Percentiles rank a stretch among this genome's conserved stretches.
These are phyloP conservation scores for bread wheat (Triticum aestivum) DNA, from an alignment of 176 grass and related monocot species.

Conservation along the genomic window DNA sequence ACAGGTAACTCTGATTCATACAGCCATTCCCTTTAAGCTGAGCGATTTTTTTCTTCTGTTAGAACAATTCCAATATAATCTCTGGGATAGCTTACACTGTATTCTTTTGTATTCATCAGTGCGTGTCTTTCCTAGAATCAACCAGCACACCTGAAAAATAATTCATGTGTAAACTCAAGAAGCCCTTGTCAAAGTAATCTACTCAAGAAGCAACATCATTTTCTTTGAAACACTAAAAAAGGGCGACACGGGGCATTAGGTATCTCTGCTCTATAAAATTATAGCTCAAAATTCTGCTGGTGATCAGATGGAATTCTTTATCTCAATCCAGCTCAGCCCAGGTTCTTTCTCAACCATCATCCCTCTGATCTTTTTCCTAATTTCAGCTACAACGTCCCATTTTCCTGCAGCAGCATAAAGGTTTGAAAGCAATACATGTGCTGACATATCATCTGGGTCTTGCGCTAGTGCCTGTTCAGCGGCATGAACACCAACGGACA, in stretches of 20 bases:
- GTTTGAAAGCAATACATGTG: constrained; percentile 82
- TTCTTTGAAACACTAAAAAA: background rate
- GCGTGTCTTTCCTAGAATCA: background rate
- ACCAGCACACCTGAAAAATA: background rate
- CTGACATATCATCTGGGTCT: constrained; percentile 67
- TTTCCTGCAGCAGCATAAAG: constrained; percentile 70
- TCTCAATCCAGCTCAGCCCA: constrained; percentile 76
- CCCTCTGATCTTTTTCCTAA: constrained; percentile 74
- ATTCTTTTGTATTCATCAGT: background rate
- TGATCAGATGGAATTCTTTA: constrained; percentile 26
- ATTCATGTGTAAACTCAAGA: background rate
- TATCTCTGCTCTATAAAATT: background rate
- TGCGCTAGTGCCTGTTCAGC: constrained; percentile 46
- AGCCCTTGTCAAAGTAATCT: background rate
- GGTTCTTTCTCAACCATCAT: constrained; percentile 71
- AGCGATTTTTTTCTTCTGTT: background rate
- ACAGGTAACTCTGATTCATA: background rate
- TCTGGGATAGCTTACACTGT: background rate
- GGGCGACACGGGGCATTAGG: background rate
- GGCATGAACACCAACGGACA: constrained; percentile 49
- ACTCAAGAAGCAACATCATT: background rate
- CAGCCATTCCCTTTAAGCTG: background rate
- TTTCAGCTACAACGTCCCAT: constrained; percentile 64
- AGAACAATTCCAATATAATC: background rate
- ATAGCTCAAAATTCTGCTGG: background rate